Evolutionary conservation across 2,329 filamentous ascomycete genomes (phyloP).

Genomic region (Colletotrichum chrysophilum): DNA sequence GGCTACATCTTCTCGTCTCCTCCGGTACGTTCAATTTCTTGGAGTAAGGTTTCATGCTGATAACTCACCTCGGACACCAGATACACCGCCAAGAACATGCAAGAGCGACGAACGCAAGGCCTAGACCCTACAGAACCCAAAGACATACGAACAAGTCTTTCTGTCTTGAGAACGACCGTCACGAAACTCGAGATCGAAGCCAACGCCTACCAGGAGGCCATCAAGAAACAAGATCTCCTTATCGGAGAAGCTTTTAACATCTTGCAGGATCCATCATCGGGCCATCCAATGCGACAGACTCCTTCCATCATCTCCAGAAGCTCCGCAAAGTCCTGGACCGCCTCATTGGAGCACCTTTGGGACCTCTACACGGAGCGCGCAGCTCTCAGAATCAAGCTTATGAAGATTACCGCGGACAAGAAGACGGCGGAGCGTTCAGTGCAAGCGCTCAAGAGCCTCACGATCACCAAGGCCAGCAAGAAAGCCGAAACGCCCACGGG

Average conservation of each 20-base stretch:
- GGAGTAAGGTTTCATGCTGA: neutral
- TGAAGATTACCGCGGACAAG: neutral
- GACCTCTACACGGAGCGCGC: neutral
- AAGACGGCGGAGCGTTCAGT: neutral
- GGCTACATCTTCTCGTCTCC: neutral
- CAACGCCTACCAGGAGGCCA: neutral
- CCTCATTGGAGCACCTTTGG: neutral
- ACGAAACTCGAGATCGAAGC: neutral
- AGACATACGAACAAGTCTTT: neutral
- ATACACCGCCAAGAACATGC: neutral
- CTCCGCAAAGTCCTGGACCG: neutral
- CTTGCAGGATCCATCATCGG: neutral
- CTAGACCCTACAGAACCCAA: neutral
- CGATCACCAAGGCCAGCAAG: neutral
- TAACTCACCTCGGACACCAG: neutral
- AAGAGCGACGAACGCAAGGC: neutral
- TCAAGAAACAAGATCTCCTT: neutral
- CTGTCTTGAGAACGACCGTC: neutral
- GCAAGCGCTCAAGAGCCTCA: neutral
- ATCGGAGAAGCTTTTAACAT: neutral
- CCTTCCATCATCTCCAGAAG: no score
- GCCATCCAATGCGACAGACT: neutral
- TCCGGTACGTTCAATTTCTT: neutral
- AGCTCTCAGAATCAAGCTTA: neutral
- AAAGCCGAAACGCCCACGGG: neutral